A percentile compares a stretch with the other conserved stretches of the same genome.
Conservation (phyloP, 306 rosid genomes). For the Rosa lucieae region DNA sequence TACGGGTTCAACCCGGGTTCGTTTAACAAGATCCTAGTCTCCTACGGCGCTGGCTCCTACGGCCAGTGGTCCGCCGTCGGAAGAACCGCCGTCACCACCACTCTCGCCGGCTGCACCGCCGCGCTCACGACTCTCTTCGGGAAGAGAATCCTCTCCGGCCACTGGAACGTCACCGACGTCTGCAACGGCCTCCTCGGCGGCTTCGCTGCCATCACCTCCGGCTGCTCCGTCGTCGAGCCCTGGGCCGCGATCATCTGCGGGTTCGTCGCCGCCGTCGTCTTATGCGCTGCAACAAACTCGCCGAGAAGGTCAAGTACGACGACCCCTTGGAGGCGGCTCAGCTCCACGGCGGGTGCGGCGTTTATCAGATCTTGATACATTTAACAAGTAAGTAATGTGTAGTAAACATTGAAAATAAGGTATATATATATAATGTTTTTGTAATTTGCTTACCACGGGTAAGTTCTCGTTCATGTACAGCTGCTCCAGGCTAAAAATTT, state of each 20-base stretch:
- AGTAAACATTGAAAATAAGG: no score
- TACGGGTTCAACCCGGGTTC: conserved; percentile 97
- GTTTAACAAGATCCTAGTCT: conserved; percentile 45
- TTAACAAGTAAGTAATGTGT: no score
- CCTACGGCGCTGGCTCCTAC: conserved; percentile 41
- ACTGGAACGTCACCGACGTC: conserved; percentile 90
- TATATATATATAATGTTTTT: no score
- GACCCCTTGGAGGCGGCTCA: conserved; percentile 93
- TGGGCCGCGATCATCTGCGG: conserved; percentile 95
- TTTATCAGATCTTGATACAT: no score
- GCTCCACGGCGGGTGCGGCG: conserved; percentile 94
- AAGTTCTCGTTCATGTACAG: no score
- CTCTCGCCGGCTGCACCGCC: conserved; percentile 76
- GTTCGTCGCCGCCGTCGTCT: conserved; percentile 56
- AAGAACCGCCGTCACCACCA: conserved; percentile 86
- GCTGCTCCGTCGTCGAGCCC: conserved; percentile 90
- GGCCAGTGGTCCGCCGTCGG: conserved; percentile 95
- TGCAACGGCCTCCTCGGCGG: conserved; percentile 90
- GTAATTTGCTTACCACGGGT: no score
- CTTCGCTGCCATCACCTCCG: conserved; percentile 80
- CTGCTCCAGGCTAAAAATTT: no score
- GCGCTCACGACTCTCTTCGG: conserved; percentile 85
- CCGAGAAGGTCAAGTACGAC: conserved; percentile 56
- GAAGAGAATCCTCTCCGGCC: conserved; percentile 74
- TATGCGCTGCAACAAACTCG: conserved; percentile 67